These are phyloP conservation scores for Byssochlamys sp. DNA, from an alignment of 2,329 filamentous ascomycete genomes.

Conservation along the genomic window DNA sequence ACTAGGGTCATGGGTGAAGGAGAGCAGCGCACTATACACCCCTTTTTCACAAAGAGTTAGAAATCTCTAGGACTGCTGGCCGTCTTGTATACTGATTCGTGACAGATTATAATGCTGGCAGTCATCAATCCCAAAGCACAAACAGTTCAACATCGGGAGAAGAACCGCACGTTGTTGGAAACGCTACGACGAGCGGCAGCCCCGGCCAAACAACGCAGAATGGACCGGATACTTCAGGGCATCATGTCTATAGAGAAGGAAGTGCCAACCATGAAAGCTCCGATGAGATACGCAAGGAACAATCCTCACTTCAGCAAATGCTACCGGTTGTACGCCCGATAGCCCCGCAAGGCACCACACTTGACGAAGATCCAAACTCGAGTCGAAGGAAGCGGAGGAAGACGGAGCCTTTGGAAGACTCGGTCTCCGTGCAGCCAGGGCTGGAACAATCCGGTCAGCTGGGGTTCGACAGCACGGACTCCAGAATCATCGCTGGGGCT, in stretches of 20 bases:
- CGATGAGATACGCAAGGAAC: not conserved
- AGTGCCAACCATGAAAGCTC: not conserved
- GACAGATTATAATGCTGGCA: constrained; percentile 11
- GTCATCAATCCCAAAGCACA: not conserved
- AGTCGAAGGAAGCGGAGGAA: constrained; percentile 29
- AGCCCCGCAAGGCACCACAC: constrained; percentile 2
- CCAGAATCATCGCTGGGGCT: not conserved
- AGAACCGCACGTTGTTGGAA: not conserved
- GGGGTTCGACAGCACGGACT: not conserved
- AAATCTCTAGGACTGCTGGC: not conserved
- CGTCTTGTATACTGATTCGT: constrained; percentile 5
- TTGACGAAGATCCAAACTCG: constrained; percentile 25
- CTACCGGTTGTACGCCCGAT: not conserved
- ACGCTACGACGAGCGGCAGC: not conserved
- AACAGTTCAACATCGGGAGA: not conserved
- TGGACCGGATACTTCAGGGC: not conserved
- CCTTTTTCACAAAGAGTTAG: constrained; percentile 34
- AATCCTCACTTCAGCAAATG: not conserved
- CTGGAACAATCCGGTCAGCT: not conserved
- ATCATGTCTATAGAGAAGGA: not conserved
- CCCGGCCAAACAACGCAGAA: not conserved
- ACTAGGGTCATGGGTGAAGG: constrained; percentile 30
- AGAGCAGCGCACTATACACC: constrained; percentile 31
- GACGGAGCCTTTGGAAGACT: constrained; percentile 12
- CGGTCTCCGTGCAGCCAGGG: not conserved